Percentiles rank a stretch among this genome's conserved stretches.
Conservation (phyloP, 1,139 yeast species). For the Saccharomycopsis crataegensis region DNA sequence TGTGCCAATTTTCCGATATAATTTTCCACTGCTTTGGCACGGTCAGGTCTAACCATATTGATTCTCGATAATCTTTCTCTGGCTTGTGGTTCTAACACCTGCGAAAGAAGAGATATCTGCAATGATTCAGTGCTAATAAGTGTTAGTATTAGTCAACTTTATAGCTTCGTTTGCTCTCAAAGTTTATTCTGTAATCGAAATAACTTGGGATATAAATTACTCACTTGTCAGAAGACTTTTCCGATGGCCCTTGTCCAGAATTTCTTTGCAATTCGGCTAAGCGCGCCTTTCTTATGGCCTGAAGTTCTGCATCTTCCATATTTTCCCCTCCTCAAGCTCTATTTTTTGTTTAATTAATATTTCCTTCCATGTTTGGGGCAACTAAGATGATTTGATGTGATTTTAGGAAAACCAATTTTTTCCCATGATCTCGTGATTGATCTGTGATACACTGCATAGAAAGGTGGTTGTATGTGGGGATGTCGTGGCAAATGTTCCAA, state of each 20-base stretch:
- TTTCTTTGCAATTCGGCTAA: slow-evolving; percentile 69
- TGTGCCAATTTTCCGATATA: slow-evolving; percentile 67
- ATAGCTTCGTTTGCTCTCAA: background rate
- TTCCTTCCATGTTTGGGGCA: background rate
- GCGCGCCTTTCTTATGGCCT: slow-evolving; percentile 85
- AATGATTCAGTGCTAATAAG: slow-evolving; percentile 9
- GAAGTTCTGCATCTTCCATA: slow-evolving; percentile 75
- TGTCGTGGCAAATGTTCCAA: too few relatives aligned
- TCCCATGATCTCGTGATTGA: too few relatives aligned
- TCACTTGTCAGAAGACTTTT: background rate
- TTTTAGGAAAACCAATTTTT: too few relatives aligned
- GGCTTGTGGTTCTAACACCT: slow-evolving; percentile 72
- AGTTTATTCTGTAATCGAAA: background rate
- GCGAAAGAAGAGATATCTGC: slow-evolving; percentile 39
- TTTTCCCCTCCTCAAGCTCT: background rate
- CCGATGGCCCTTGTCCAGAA: slow-evolving; percentile 26
- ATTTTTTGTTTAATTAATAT: background rate
- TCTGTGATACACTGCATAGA: too few relatives aligned
- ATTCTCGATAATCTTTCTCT: slow-evolving; percentile 85
- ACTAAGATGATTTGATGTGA: too few relatives aligned
- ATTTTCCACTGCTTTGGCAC: slow-evolving; percentile 87
- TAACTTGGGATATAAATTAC: background rate
- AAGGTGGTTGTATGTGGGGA: too few relatives aligned
- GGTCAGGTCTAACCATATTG: slow-evolving; percentile 80
- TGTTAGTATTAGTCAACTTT: slow-evolving; percentile 22